Evolutionary conservation across 129 eudicot genomes (phyloP), one percentile per base, ranked within the genome.

Genomic region (Chrysanthemum lavandulifolium): DNA sequence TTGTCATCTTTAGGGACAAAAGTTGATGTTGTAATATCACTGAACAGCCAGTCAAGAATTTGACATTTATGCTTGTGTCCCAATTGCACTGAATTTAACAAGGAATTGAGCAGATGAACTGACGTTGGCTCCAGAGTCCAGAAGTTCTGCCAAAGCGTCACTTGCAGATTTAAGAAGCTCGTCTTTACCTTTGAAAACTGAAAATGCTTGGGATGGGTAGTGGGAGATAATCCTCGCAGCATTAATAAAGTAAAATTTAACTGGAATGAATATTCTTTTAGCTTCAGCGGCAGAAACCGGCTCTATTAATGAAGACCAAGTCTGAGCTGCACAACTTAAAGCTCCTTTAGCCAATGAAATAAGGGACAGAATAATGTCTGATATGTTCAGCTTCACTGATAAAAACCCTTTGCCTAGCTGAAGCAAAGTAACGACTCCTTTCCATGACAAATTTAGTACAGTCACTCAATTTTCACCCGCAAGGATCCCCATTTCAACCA

Each of bases 151-250:
- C 86, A 90, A 58, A 85, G 4, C 4, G 0, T 29, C 33, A 29
- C 33, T 29, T 29, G 33, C 93, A 36, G 84, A 73, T 72, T 84
- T 86, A 63, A 94, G 80, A 69, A 21, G 5, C 31, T 82, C 86
- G 60, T 88, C 79, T 81, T 45, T 78, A 73, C 93, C 97, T 82
- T 83, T 80, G 57, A 76, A 90, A 25, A 83, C 82, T 7, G 71
- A 74, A 76, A 84, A 80, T 13, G 97, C 91, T 79, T 84, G 89
- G 40, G 83, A 73, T 77, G 95, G 89, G 76, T 90, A 94, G 64
- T 87, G 97, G 21, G 96, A 87, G 70, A 85, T 84, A 73, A 94
- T 86, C 82, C 98, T 86, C 53, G 88, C 96, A 43, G 98, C 98
- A 78, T 94, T 90, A 61, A 94, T 94, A 73, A 94, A 75, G 82